Evolutionary conservation across 176 grass and related monocot species (phyloP).

Genomic region (Musa acuminata): DNA sequence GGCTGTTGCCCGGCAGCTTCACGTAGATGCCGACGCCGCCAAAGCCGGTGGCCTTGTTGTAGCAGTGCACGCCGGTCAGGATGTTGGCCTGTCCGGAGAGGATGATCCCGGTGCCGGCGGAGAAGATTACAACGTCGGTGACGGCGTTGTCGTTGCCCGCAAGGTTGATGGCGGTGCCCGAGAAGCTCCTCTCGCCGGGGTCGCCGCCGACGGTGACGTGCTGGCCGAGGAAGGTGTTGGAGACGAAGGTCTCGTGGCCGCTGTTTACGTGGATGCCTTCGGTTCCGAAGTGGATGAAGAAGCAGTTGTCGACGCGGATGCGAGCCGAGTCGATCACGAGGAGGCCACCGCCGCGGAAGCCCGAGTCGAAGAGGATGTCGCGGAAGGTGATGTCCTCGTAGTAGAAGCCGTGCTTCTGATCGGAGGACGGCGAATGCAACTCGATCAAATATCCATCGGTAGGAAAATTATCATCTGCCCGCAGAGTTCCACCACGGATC

Average conservation of each 20-base stretch:
- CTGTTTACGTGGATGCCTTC: slow-evolving; percentile 47
- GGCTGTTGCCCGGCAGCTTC: slow-evolving; percentile 39
- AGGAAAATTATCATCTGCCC: slow-evolving; percentile 51
- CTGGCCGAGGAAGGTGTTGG: slow-evolving; percentile 58
- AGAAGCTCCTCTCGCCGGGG: slow-evolving; percentile 41
- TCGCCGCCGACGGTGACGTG: slow-evolving; percentile 56
- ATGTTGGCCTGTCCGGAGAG: slow-evolving; percentile 57
- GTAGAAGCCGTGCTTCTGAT: slow-evolving; percentile 9
- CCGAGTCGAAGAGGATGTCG: slow-evolving; percentile 62
- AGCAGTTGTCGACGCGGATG: slow-evolving; percentile 51
- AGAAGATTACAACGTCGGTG: slow-evolving; percentile 67
- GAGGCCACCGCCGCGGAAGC: slow-evolving; percentile 59
- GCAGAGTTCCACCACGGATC: slow-evolving; percentile 58
- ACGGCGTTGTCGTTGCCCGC: slow-evolving; percentile 74
- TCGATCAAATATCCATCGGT: slow-evolving; percentile 67
- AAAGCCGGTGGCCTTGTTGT: slow-evolving; percentile 69
- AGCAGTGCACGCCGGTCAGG: slow-evolving; percentile 86
- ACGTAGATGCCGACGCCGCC: slow-evolving; percentile 66
- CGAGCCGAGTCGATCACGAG: slow-evolving; percentile 50
- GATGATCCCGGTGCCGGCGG: slow-evolving; percentile 47
- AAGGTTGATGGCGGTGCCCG: slow-evolving; percentile 57
- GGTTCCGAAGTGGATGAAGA: slow-evolving; percentile 39
- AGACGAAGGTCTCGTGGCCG: slow-evolving; percentile 64
- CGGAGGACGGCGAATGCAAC: slow-evolving; percentile 25
- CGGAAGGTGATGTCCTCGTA: slow-evolving; percentile 71